Base-by-base conservation (phyloP, 257 asterid genomes). In the Solanum bulbocastanum region DNA sequence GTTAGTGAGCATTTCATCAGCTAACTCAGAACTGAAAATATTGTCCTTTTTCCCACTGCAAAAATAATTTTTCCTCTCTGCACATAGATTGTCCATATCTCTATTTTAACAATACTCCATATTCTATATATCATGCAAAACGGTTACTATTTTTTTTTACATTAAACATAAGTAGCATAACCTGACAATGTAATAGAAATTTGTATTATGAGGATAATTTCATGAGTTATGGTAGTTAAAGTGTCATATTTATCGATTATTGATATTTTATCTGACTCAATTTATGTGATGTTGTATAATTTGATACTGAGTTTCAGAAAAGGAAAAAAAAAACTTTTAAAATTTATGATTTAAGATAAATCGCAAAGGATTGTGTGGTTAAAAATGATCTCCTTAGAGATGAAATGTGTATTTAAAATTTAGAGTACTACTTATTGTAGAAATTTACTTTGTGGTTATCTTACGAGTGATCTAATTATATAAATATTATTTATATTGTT, bases 11-110 rank as follows among this genome's bases (percentile, higher is more conserved):
- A 52, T 52, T 20, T 87, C 92, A 90, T 91, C 89, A 90, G 69
- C 84, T 36, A 46, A 8, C 18, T 86, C 40, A 75, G 69, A 83
- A 89, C 89, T 88, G 87, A 52, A 87, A 79, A 42, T 88, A 37
- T 86, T 91, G 92, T 90, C 92, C 88, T 88, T 76, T 73, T 83
- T 72, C 78, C 83, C 87, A 91, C 37, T 86, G 88, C 75, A 52
- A 46, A 90, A 86, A 91, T 92, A 91, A 79, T 36, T 6, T 87
- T 22, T n/a, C 32, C 72, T n/a, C n/a, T 65, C 72, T 78, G 62
- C 66, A 10, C 66, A 25, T 44, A 60, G 85, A 79, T 79, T 79
- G 27, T 79, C 16, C 66, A 16, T 44, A 44, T 79, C 85, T 79
- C 65, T 44, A 44, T 44, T 79, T 79, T n/a, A 42, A 25, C 25